These are phyloP conservation scores for Chenopodium album DNA, from an alignment of 148 eudicot genomes.

Conservation along the genomic window DNA sequence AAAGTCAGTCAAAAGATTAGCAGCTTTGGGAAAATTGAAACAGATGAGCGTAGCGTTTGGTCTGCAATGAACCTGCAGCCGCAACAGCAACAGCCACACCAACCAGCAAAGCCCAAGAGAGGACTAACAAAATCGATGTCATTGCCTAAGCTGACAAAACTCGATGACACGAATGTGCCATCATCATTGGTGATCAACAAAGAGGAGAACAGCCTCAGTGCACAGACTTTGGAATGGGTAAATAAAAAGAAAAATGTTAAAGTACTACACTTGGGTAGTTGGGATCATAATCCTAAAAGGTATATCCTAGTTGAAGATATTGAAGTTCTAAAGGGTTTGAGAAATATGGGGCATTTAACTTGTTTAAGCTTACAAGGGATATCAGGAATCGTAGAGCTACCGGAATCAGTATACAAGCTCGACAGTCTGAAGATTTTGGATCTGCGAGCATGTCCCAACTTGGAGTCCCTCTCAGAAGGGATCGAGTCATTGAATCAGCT, in stretches of 20 bases:
- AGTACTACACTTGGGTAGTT: conserved; percentile 8
- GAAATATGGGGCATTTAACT: background rate
- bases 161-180: background rate
- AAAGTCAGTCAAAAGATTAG: too few species aligned
- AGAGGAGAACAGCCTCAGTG: background rate
- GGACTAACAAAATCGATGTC: too few species aligned
- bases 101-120: too few species aligned
- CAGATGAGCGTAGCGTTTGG: too few species aligned
- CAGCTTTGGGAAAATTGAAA: too few species aligned
- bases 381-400: conserved; percentile 18
- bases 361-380: conserved; percentile 17
- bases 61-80: too few species aligned
- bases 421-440: conserved; percentile 15
- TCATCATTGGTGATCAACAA: background rate
- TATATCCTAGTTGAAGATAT: conserved; percentile 4
- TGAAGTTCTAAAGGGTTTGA: background rate
- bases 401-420: conserved; percentile 16
- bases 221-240: background rate
- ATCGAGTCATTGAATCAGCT: background rate
- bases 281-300: background rate
- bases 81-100: too few species aligned
- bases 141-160: too few species aligned
- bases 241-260: background rate
- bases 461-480: conserved; percentile 9
- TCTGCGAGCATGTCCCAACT: conserved; percentile 17